Conservation (phyloP, 129 eudicot genomes). For the Solidago caesia region DNA sequence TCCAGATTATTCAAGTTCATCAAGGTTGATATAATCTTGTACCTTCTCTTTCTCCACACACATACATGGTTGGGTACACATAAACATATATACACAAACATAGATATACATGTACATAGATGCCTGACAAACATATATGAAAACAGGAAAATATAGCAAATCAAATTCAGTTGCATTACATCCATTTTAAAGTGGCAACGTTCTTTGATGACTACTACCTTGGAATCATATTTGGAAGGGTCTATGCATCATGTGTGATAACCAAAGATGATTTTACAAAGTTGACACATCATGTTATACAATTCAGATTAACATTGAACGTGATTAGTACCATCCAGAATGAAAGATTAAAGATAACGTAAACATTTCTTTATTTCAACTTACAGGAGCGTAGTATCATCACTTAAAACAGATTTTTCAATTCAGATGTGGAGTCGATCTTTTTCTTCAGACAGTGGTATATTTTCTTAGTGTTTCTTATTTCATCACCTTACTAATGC, state of each 20-base stretch:
- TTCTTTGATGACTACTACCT: neutral
- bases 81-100: neutral
- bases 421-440: constrained; percentile 35
- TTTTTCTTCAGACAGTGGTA: constrained; percentile 59
- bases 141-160: neutral
- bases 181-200: neutral
- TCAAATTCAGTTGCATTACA: neutral
- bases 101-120: neutral
- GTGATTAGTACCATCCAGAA: neutral
- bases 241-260: neutral
- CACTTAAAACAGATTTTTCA: constrained; percentile 29
- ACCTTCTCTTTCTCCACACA: neutral
- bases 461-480: neutral
- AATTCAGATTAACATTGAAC: neutral
- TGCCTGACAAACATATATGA: neutral
- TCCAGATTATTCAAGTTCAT: constrained; percentile 24
- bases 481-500: neutral
- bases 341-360: constrained; percentile 8
- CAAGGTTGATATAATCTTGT: constrained; percentile 37
- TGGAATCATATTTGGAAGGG: neutral
- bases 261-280: constrained; percentile 1
- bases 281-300: neutral
- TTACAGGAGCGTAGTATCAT: constrained; percentile 40
- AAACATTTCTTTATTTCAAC: constrained; percentile 9
- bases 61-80: no score